Base-by-base conservation (phyloP, 139 green algal species). In the Pleodorina starrii region DNA sequence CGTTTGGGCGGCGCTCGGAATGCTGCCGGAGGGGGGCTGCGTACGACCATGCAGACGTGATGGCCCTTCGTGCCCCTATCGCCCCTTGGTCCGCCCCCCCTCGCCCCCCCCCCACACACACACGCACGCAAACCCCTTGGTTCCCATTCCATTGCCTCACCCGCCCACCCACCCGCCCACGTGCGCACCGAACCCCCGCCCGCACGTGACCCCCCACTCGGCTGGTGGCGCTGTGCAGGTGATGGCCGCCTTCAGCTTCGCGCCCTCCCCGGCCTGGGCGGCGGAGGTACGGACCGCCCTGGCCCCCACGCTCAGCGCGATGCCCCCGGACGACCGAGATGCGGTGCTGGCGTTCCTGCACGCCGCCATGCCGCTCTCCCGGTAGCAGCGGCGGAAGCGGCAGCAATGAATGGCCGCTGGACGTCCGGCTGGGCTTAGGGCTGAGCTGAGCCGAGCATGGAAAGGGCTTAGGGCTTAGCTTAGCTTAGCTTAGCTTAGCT, bases 311-410 rank as follows among this genome's bases (percentile, higher is more conserved):
- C 11, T 84, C 29, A 17, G 4, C 9, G 12, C 32, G 2, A 54
- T 84, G 76, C 76, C 76, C 23, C n/a, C 11, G 2, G 50, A 84
- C 11, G 32, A 17, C 21, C 48, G 35, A 6, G 76, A 19, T 0
- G 44, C 43, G n/a, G 43, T 82, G n/a, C 25, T 46, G 5, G 21
- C 25, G 5, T 82, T 82, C 74, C 74, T 82, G 74, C 74, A 82
- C 44, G 42, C 14, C 3, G 25, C 35, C 12, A n/a, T 59, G 14
- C 72, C 72, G 36, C 69, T 48, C 32, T 32, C 17, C 1, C 69
- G 69, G 36, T 77, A 77, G 69, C 12, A 27, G 9, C 25, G 54
- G 54, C 21, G 9, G 3, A 66, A 4, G 54, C 54, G 9, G 5
- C n/a, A n/a, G n/a, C n/a, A n/a, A n/a, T n/a, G n/a, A n/a, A n/a